Percentiles rank a stretch among this genome's conserved stretches.
phyloP scores from a whole-genome alignment of 2,329 filamentous ascomycete species.

The Sordariomycetes sp. region DNA sequence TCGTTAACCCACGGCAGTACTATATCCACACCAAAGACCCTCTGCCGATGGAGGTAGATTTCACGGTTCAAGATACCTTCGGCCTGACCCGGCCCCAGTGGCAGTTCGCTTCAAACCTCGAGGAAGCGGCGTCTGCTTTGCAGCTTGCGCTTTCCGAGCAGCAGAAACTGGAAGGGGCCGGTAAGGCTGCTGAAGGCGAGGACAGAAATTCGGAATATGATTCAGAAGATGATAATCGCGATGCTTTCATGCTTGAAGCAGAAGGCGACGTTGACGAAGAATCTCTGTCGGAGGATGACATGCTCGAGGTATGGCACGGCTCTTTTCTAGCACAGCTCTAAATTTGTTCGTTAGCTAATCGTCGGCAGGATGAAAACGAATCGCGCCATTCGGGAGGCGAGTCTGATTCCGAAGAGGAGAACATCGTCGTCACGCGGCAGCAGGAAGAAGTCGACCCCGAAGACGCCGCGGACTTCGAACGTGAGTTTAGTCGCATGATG shows the following conservation, averaged over 20 bases:
- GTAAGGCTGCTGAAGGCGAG: constrained; percentile 57
- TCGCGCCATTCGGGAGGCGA: constrained; percentile 36
- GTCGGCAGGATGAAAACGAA: constrained; percentile 8
- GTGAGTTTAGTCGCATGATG: constrained; percentile 98
- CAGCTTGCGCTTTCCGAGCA: constrained; percentile 81
- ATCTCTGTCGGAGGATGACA: constrained; percentile 35
- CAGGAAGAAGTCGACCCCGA: constrained; percentile 87
- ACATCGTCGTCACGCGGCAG: constrained; percentile 81
- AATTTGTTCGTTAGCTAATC: not conserved
- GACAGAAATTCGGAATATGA: constrained; percentile 56
- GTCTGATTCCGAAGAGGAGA: constrained; percentile 68
- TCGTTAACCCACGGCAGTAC: constrained; percentile 40
- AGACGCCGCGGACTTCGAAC: constrained; percentile 92
- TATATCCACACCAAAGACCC: constrained; percentile 86
- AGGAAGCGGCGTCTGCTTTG: constrained; percentile 75
- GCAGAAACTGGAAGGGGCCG: constrained; percentile 65
- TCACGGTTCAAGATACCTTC: constrained; percentile 88
- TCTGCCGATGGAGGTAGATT: constrained; percentile 93
- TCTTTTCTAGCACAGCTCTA: not conserved
- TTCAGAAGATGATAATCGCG: constrained; percentile 59
- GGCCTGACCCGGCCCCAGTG: constrained; percentile 77
- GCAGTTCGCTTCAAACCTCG: constrained; percentile 69
- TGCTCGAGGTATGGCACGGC: not conserved
- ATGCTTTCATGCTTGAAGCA: constrained; percentile 60
- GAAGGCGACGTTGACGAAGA: constrained; percentile 48